Evolutionary conservation across 805 yeast genomes (phyloP).

Genomic region (Starmerella khaoyaiensis): DNA sequence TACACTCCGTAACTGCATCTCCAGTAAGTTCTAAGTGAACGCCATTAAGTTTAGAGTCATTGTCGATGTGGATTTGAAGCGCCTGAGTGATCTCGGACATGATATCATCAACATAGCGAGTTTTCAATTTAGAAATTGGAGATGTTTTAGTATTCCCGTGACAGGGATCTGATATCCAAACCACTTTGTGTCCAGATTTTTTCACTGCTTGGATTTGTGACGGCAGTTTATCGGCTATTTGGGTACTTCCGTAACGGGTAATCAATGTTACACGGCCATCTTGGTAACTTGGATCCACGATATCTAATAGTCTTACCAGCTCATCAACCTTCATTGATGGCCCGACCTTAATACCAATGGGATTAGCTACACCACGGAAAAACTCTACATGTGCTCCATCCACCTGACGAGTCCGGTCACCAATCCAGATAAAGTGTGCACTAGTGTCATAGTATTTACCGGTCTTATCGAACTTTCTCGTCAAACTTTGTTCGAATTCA

Average conservation of each 20-base stretch:
- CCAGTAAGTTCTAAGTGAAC: conserved; percentile 35
- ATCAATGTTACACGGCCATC: conserved; percentile 33
- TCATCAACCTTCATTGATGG: conserved; percentile 32
- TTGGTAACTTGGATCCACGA: conserved; percentile 30
- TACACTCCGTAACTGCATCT: conserved; percentile 34
- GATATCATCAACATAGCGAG: conserved; percentile 34
- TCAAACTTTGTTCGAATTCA: conserved; percentile 33
- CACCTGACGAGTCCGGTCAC: conserved; percentile 34
- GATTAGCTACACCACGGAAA: conserved; percentile 33
- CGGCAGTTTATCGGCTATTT: conserved; percentile 29
- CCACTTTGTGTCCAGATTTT: conserved; percentile 30
- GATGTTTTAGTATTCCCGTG: conserved; percentile 34
- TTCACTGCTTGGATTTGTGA: conserved; percentile 31
- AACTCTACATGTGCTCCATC: conserved; percentile 37
- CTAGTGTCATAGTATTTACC: conserved; percentile 29
- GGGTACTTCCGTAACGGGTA: conserved; percentile 32
- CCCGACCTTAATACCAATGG: conserved; percentile 35
- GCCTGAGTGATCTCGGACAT: conserved; percentile 30
- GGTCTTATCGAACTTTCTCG: conserved; percentile 25
- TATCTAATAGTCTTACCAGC: conserved; percentile 29
- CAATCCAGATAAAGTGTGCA: conserved; percentile 35
- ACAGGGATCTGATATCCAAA: conserved; percentile 36
- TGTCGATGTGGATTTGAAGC: conserved; percentile 27
- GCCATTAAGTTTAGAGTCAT: conserved; percentile 29
- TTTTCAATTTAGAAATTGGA: conserved; percentile 30